Percentiles rank a stretch among this genome's conserved stretches.
These are phyloP conservation scores for Zoysia pacifica DNA, from an alignment of 176 grass and related monocot genomes.

Conservation along the genomic window DNA sequence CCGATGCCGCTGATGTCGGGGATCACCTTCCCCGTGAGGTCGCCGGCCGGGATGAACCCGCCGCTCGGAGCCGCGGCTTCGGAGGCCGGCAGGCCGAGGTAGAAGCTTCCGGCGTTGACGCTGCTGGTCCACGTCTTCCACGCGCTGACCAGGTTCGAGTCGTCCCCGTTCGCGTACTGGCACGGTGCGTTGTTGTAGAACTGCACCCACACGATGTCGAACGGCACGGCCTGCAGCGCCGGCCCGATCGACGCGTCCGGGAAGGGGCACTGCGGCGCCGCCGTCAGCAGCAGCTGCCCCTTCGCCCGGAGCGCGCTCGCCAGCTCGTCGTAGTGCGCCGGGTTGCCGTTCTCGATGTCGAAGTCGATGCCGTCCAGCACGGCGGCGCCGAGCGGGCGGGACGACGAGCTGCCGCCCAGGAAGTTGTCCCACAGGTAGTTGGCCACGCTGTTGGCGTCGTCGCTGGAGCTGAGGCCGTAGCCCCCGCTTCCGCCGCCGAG, in stretches of 20 bases:
- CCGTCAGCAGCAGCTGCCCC: constrained; percentile 36
- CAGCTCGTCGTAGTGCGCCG: constrained; percentile 52
- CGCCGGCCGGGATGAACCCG: constrained; percentile 47
- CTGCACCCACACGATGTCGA: constrained; percentile 65
- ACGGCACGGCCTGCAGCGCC: constrained; percentile 50
- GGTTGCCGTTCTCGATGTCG: constrained; percentile 51
- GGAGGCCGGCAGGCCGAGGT: constrained; percentile 63
- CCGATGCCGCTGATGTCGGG: constrained; percentile 22
- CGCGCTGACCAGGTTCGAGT: constrained; percentile 35
- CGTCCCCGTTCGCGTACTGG: constrained; percentile 38
- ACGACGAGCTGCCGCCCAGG: constrained; percentile 42
- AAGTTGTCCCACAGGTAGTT: constrained; percentile 74
- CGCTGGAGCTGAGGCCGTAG: constrained; percentile 50
- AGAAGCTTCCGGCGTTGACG: constrained; percentile 47
- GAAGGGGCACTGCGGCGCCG: constrained; percentile 60
- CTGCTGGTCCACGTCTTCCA: constrained; percentile 59
- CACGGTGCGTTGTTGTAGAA: constrained; percentile 55
- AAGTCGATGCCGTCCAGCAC: constrained; percentile 78
- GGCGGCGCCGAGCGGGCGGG: constrained; percentile 59
- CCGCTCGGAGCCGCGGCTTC: constrained; percentile 1
- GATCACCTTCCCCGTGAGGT: constrained; percentile 44
- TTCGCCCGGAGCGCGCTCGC: constrained; percentile 25
- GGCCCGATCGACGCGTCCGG: constrained; percentile 45
- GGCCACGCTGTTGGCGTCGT: constrained; percentile 61
- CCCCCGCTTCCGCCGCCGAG: constrained; percentile 45